phyloP scores from a whole-genome alignment of 2,329 filamentous ascomycete genomes.

The Aspergillus novoparasiticus region DNA sequence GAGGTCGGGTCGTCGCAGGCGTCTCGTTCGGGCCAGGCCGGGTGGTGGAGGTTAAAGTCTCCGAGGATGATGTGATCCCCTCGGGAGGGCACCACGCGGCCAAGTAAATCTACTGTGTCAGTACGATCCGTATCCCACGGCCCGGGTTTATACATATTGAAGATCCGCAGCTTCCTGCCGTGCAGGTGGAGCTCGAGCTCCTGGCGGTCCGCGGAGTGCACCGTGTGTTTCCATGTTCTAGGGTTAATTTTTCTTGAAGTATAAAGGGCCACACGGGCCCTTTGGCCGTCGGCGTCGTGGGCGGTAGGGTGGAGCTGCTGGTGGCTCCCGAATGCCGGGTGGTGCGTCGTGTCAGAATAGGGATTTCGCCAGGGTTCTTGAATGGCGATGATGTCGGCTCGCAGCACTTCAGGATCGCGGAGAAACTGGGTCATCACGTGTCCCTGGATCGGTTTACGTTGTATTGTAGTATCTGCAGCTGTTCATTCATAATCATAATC shows the following conservation, averaged over 20 bases:
- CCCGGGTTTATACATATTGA: background rate
- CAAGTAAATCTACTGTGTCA: too few relatives aligned
- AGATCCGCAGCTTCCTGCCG: background rate
- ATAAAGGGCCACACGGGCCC: background rate
- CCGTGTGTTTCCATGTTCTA: background rate
- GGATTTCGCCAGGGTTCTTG: too few relatives aligned
- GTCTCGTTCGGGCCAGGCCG: too few relatives aligned
- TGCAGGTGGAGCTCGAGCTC: background rate
- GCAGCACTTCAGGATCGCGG: background rate
- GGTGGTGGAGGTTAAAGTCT: too few relatives aligned
- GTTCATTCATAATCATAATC: background rate
- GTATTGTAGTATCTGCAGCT: background rate
- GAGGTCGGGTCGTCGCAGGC: too few relatives aligned
- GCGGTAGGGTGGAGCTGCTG: background rate
- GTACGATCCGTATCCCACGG: background rate
- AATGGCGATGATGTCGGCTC: background rate
- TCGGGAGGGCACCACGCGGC: too few relatives aligned
- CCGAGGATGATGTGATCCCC: too few relatives aligned
- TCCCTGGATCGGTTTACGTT: conserved; percentile 1
- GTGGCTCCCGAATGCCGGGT: background rate
- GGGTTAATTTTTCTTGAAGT: background rate
- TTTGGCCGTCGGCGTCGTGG: too few relatives aligned
- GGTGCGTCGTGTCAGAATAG: background rate
- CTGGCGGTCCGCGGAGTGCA: background rate
- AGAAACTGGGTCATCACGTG: conserved; percentile 2